Conservation (phyloP, 768 basidiomycete genomes). For the Boletus vermiculosoides region DNA sequence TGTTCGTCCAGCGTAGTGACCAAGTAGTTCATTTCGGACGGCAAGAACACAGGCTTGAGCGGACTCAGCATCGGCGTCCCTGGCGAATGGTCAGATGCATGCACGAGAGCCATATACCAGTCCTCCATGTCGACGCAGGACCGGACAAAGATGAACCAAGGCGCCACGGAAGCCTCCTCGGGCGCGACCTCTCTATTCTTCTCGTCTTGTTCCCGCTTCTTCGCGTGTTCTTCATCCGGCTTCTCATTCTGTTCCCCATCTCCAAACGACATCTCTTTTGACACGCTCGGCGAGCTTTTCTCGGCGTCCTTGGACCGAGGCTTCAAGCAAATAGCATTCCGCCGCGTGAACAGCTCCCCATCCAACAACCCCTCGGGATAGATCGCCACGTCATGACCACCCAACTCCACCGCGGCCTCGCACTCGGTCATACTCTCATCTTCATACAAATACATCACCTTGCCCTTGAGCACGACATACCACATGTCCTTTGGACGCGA, state of each 20-base stretch:
- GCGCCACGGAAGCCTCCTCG: conserved; percentile 55
- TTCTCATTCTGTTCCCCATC: conserved; percentile 31
- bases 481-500: conserved; percentile 89
- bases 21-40: conserved; percentile 78
- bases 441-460: conserved; percentile 89
- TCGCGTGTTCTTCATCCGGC: conserved; percentile 8
- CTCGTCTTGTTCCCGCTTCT: conserved; percentile 38
- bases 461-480: conserved; percentile 90
- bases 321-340: conserved; percentile 81
- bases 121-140: conserved; percentile 95
- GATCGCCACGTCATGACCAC: conserved; percentile 72
- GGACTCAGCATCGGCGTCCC: conserved; percentile 62
- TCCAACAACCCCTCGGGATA: conserved; percentile 75
- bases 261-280: conserved; percentile 49
- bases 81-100: conserved; percentile 64
- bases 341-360: conserved; percentile 87
- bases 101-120: conserved; percentile 84
- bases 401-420: conserved; percentile 85
- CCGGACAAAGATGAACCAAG: conserved; percentile 94
- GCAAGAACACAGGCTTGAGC: conserved; percentile 62
- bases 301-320: conserved; percentile 42
- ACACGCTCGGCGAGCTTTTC: conserved; percentile 46
- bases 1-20: conserved; percentile 86
- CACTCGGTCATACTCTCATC: conserved; percentile 90
- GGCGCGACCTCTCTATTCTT: conserved; percentile 39